Evolutionary conservation across 345 rosid species (phyloP), one percentile per base, ranked within the genome.

Genomic region (Acer saccharum): DNA sequence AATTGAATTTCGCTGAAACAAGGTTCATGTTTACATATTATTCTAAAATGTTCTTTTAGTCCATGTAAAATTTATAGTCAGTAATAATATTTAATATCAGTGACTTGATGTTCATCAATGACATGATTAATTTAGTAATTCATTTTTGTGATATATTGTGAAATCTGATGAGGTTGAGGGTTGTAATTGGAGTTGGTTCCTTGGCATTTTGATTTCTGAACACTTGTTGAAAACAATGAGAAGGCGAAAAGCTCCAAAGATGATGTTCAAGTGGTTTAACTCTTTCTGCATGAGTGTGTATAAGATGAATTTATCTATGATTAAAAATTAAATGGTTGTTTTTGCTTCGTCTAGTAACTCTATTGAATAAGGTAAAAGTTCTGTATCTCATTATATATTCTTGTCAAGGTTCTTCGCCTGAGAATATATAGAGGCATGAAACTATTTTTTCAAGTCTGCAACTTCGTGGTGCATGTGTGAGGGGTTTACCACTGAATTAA

Each of bases 1-100:
- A 78, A 77, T 85, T 27, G 92, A 88, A 75, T 87, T 87, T 44
- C 77, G 77, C 63, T 86, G 74, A 87, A 66, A 32, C 23, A 61
- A 69, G 77, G 62, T 62, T 46, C 16, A 20, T 68, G 25, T 18
- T 41, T 50, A 41, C 9, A 0, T 35, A 64, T 41, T 67, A 50
- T 63, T 58, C 25, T 39, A 58, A 20, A 46, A n/a, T 77, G 20
- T 3, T 83, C 7, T 65, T 44, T 68, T 8, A 23, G 32, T 25
- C 4, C 17, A 18, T 71, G 72, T n/a, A 68, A 50, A 58, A 13
- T 39, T 16, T 62, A 46, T 1, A 64, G 48, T 62, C 41, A 52
- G 8, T 66, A 46, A 21, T 16, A 46, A 39, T 46, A 46, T 18
- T 69, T 32, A n/a, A 39, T 41, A 68, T 43, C 50, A 1, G 20